phyloP scores from a whole-genome alignment of 352 stramenopile species.

The Phytophthora citrophthora region DNA sequence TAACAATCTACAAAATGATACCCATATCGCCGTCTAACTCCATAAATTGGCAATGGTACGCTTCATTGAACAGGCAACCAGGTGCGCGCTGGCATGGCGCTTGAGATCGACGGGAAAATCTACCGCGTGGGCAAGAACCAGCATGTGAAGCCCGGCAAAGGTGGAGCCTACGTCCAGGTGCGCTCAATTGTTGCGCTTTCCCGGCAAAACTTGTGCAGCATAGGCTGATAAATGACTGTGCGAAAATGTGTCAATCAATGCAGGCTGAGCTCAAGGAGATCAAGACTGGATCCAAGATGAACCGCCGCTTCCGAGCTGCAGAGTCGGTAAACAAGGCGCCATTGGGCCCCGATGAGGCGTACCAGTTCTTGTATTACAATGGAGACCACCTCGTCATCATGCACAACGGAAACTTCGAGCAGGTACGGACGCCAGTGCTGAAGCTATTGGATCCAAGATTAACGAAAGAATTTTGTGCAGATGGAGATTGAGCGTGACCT shows the following conservation, averaged over 20 bases:
- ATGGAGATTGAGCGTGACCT: conserved; percentile 76
- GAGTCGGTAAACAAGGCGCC: conserved; percentile 84
- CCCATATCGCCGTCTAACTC: not conserved
- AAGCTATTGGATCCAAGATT: not conserved
- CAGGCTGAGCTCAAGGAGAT: conserved; percentile 88
- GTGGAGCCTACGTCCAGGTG: conserved; percentile 82
- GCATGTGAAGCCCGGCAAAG: conserved; percentile 87
- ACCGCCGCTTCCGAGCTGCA: conserved; percentile 79
- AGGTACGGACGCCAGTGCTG: conserved; percentile 46
- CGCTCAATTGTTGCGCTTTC: not conserved
- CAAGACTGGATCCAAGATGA: conserved; percentile 87
- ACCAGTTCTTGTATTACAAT: conserved; percentile 87
- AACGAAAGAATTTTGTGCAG: conserved; percentile 29
- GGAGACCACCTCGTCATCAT: conserved; percentile 85
- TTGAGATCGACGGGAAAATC: conserved; percentile 85
- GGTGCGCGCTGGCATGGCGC: conserved; percentile 79
- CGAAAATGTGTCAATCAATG: conserved; percentile 6
- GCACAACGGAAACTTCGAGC: conserved; percentile 82
- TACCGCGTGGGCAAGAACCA: conserved; percentile 87
- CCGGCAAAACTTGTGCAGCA: not conserved
- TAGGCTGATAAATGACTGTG: conserved; percentile 2
- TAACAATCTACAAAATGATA: not conserved
- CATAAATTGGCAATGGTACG: conserved; percentile 10
- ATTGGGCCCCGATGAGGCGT: conserved; percentile 71
- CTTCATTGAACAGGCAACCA: conserved; percentile 67